Percentiles rank a stretch among this genome's conserved stretches.
phyloP scores from a whole-genome alignment of 768 basidiomycete genomes.

The Daedalea quercina region DNA sequence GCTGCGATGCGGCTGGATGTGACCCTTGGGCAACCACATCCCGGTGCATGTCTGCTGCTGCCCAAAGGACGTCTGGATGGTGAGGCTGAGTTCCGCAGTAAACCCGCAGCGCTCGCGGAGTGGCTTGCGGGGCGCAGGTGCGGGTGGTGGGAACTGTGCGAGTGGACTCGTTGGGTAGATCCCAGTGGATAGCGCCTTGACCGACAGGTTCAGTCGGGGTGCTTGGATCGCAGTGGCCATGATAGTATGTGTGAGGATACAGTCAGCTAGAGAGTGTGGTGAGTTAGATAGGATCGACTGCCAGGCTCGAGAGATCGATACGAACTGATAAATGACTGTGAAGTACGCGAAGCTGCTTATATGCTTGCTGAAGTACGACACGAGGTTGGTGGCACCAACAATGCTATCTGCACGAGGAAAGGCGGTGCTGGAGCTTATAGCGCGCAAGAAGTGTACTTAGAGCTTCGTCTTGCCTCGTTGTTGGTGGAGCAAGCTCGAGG shows the following conservation, averaged over 20 bases:
- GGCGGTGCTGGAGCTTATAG: background rate
- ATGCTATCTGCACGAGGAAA: constrained; percentile 10
- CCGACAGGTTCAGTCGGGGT: background rate
- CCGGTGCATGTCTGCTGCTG: constrained; percentile 1
- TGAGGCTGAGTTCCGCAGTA: constrained; percentile 5
- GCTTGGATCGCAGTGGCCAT: constrained; percentile 1
- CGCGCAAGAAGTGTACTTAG: background rate
- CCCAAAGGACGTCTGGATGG: constrained; percentile 8
- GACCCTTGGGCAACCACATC: constrained; percentile 14
- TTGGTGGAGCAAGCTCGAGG: background rate
- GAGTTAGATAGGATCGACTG: constrained; percentile 3
- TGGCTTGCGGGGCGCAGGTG: constrained; percentile 5
- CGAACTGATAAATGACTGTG: background rate
- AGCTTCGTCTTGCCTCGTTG: background rate
- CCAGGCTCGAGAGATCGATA: constrained; percentile 4
- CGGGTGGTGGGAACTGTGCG: constrained; percentile 11
- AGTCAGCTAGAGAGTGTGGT: background rate
- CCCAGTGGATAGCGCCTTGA: background rate
- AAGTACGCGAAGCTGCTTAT: constrained; percentile 2
- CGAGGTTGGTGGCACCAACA: constrained; percentile 8
- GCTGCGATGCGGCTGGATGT: constrained; percentile 20
- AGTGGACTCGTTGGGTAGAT: constrained; percentile 16
- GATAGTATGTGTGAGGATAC: background rate
- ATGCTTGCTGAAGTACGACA: constrained; percentile 7
- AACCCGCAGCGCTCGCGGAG: constrained; percentile 15